phyloP scores from a whole-genome alignment of 257 asterid species.

The Solanum virginianum region DNA sequence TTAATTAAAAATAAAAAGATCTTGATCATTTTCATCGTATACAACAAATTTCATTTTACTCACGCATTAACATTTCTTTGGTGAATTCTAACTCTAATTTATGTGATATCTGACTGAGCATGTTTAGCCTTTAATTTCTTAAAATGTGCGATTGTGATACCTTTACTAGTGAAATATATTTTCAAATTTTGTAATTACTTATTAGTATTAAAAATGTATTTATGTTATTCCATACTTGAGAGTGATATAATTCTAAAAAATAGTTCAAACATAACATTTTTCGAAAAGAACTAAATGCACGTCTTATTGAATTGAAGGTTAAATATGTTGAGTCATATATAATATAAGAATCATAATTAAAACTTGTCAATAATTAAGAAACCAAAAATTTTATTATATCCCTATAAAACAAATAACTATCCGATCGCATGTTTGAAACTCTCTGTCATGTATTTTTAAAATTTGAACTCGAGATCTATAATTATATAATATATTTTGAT shows the following conservation, averaged over 20 bases:
- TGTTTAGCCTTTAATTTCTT: neutral
- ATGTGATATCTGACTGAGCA: neutral
- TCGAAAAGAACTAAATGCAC: too few species aligned
- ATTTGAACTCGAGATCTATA: neutral
- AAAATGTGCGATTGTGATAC: neutral
- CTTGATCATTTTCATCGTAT: neutral
- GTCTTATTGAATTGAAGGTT: too few species aligned
- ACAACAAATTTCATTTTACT: neutral
- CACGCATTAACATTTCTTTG: neutral
- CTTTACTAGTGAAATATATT: neutral
- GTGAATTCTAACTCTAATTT: neutral
- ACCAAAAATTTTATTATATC: neutral
- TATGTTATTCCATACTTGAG: neutral
- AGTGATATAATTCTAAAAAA: neutral
- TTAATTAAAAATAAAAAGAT: neutral
- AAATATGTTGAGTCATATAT: neutral
- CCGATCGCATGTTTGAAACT: neutral
- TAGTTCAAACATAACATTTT: too few species aligned
- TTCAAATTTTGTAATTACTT: neutral
- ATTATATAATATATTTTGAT: neutral
- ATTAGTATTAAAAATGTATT: neutral
- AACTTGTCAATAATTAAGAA: neutral
- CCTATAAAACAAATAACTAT: neutral
- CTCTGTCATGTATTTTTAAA: fast-evolving
- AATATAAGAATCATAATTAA: neutral